phyloP scores from a whole-genome alignment of 2,329 filamentous ascomycete genomes.

The Fusarium temperatum region DNA sequence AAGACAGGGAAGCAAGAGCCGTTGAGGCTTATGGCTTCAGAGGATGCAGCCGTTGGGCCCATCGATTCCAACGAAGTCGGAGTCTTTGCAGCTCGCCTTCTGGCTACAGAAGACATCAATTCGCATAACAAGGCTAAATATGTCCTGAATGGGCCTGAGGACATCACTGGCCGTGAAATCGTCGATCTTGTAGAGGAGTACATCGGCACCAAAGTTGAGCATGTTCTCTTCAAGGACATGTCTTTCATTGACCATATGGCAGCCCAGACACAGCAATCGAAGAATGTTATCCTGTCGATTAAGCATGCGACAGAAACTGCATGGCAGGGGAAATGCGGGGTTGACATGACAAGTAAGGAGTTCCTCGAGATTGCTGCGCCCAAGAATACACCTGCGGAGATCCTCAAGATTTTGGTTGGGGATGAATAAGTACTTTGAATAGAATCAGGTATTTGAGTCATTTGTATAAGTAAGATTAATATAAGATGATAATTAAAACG shows the following conservation, averaged over 20 bases:
- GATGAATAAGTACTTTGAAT: no score
- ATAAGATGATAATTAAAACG: fast-evolving
- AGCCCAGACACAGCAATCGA: not conserved
- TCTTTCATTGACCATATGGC: fast-evolving
- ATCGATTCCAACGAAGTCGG: not conserved
- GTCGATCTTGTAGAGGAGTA: not conserved
- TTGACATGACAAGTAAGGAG: not conserved
- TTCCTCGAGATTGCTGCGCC: not conserved
- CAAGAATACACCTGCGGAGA: not conserved
- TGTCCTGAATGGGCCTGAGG: not conserved
- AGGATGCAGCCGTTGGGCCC: not conserved
- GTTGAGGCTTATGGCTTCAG: not conserved
- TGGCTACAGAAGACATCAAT: fast-evolving
- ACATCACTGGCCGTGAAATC: not conserved
- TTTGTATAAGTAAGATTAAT: fast-evolving
- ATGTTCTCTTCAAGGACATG: not conserved
- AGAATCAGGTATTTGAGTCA: fast-evolving
- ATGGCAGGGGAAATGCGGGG: not conserved
- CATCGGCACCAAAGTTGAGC: not conserved
- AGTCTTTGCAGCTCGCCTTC: not conserved
- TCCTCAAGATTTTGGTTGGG: not conserved
- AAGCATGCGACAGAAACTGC: fast-evolving
- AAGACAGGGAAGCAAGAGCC: not conserved
- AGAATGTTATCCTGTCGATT: not conserved
- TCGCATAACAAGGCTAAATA: not conserved